Conservation (phyloP, 805 yeast species). For the Sugiyamaella mastotermitis region DNA sequence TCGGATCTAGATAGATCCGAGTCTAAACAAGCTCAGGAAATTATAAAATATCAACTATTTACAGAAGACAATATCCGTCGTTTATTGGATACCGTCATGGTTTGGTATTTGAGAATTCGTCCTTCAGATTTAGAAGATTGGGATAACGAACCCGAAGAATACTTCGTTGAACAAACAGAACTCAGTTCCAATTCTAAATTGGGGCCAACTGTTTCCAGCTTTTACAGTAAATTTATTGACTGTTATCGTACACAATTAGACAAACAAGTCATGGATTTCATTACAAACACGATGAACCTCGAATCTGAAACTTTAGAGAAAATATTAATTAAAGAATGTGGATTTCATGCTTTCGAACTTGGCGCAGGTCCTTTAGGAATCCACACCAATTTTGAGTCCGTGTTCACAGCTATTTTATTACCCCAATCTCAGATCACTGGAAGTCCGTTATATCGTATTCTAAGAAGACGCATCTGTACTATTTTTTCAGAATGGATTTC, state of each 20-base stretch:
- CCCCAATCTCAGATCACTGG: conserved; percentile 50
- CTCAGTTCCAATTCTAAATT: conserved; percentile 43
- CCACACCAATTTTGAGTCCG: conserved; percentile 59
- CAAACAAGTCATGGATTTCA: conserved; percentile 37
- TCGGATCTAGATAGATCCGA: conserved; percentile 63
- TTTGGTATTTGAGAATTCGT: conserved; percentile 66
- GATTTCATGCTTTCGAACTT: conserved; percentile 75
- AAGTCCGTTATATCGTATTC: conserved; percentile 37
- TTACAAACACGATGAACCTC: conserved; percentile 36
- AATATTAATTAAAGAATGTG: conserved; percentile 68
- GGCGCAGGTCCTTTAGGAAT: conserved; percentile 62
- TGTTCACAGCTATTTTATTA: conserved; percentile 54
- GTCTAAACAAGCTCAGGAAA: conserved; percentile 48
- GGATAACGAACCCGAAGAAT: conserved; percentile 86
- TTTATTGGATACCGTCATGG: conserved; percentile 60
- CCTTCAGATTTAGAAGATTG: conserved; percentile 77
- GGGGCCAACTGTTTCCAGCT: conserved; percentile 19
- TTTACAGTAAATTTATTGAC: not conserved
- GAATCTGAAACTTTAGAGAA: conserved; percentile 37
- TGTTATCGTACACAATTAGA: not conserved
- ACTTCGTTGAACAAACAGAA: conserved; percentile 88
- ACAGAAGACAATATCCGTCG: conserved; percentile 49
- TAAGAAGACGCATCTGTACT: conserved; percentile 71
- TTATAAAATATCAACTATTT: conserved; percentile 50
- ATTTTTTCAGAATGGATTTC: conserved; percentile 78